Percentiles rank a stretch among this genome's conserved stretches.
phyloP scores from a whole-genome alignment of 2,329 filamentous ascomycete genomes.

The Diaporthe caulivora region DNA sequence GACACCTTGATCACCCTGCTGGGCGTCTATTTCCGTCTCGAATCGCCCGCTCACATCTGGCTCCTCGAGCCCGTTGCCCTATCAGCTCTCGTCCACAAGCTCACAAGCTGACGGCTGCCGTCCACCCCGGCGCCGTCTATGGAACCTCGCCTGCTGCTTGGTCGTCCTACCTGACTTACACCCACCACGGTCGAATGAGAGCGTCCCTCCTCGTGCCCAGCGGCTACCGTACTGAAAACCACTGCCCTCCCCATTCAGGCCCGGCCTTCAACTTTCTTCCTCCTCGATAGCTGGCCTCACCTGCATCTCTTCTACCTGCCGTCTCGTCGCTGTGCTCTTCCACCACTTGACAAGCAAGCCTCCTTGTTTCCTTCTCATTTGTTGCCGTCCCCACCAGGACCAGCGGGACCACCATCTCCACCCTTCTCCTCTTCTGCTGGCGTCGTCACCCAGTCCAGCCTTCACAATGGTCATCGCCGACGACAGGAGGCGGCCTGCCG shows the following conservation, averaged over 20 bases:
- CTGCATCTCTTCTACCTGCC: background rate
- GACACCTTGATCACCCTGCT: slow-evolving; percentile 50
- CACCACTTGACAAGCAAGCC: slow-evolving; percentile 9
- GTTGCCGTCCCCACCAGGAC: no score
- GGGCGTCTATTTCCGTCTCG: slow-evolving; percentile 61
- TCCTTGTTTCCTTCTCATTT: background rate
- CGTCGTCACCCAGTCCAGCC: slow-evolving; percentile 36
- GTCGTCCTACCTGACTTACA: slow-evolving; percentile 47
- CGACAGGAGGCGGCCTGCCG: slow-evolving; percentile 69
- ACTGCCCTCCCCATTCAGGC: slow-evolving; percentile 56
- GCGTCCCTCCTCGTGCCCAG: slow-evolving; percentile 49
- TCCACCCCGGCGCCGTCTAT: slow-evolving; percentile 56
- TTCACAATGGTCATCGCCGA: slow-evolving; percentile 52
- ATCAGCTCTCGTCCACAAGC: slow-evolving; percentile 57
- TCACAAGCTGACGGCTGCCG: slow-evolving; percentile 45
- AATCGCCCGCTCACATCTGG: slow-evolving; percentile 56
- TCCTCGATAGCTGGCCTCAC: slow-evolving; percentile 33
- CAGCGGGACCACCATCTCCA: slow-evolving; percentile 41
- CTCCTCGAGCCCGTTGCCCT: slow-evolving; percentile 51
- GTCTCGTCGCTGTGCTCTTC: slow-evolving; percentile 10
- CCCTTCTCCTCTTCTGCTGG: slow-evolving; percentile 33
- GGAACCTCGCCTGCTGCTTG: slow-evolving; percentile 53
- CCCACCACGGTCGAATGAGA: slow-evolving; percentile 48
- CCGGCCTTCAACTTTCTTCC: slow-evolving; percentile 51
- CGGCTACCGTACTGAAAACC: slow-evolving; percentile 69